Evolutionary conservation across 2,329 filamentous ascomycete genomes (phyloP).

Genomic region (Eurotiales sp.): DNA sequence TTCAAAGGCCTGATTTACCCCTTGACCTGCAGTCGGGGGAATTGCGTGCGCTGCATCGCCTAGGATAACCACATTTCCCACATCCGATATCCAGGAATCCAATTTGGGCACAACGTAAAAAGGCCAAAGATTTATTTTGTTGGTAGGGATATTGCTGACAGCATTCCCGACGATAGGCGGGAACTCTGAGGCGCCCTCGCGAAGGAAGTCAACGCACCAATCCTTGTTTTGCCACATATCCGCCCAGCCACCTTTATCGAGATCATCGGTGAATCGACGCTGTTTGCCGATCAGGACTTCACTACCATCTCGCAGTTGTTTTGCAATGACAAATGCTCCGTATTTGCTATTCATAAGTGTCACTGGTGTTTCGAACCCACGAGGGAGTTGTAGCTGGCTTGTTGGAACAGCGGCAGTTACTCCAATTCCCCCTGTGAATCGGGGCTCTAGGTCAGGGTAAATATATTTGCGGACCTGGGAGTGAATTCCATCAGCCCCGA

Average conservation of each 20-base stretch:
- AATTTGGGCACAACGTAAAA: conserved; percentile 14
- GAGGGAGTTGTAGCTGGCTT: conserved; percentile 11
- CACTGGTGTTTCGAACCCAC: conserved; percentile 25
- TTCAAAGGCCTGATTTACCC: conserved; percentile 57
- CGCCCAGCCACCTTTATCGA: conserved; percentile 27
- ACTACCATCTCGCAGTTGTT: conserved; percentile 31
- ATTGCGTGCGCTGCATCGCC: conserved; percentile 64
- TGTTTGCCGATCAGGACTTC: conserved; percentile 37
- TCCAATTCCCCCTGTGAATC: conserved; percentile 45
- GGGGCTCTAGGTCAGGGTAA: conserved; percentile 46
- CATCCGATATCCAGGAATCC: conserved; percentile 8
- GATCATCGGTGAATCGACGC: conserved; percentile 5
- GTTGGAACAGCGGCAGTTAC: conserved; percentile 18
- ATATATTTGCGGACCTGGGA: conserved; percentile 53
- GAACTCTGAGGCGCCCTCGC: conserved; percentile 25
- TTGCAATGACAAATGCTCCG: conserved; percentile 37
- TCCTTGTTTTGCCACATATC: conserved; percentile 9
- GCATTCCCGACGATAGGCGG: conserved; percentile 15
- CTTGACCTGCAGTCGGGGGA: conserved; percentile 58
- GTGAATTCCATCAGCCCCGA: conserved; percentile 60
- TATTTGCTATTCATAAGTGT: conserved; percentile 30
- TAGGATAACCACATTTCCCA: conserved; percentile 5
- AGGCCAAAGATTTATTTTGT: conserved; percentile 12
- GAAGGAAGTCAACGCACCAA: conserved; percentile 18
- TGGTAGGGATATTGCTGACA: conserved; percentile 7